Conservation (phyloP, 202 grass and related monocot species). For the Setaria italica region DNA sequence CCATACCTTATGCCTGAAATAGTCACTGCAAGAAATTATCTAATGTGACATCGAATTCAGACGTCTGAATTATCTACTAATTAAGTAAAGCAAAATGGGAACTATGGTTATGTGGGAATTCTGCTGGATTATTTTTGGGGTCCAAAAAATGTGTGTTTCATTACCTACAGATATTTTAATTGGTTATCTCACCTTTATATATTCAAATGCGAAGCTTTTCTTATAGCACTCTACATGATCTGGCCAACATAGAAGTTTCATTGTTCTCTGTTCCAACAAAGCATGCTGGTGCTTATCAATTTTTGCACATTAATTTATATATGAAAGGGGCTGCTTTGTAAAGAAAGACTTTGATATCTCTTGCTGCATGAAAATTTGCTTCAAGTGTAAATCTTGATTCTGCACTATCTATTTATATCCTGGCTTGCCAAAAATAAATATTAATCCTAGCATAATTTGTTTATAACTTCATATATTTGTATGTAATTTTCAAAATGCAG, state of each 20-base stretch:
- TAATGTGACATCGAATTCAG: neutral
- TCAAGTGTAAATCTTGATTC: conserved; percentile 12
- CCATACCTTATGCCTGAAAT: neutral
- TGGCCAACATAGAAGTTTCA: too few species aligned
- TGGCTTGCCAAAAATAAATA: neutral
- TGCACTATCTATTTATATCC: neutral
- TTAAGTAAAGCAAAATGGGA: conserved; percentile 9
- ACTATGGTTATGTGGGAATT: conserved; percentile 7
- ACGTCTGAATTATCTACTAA: neutral
- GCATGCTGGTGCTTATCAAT: neutral
- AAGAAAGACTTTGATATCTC: conserved; percentile 11
- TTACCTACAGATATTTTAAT: conserved; percentile 21
- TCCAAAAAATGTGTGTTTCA: neutral
- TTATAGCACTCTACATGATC: neutral
- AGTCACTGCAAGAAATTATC: conserved; percentile 22
- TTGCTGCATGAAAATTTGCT: neutral
- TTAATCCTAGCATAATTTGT: conserved; percentile 19
- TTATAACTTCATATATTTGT: conserved; percentile 23
- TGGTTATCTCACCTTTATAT: neutral
- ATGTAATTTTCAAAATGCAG: conserved; percentile 57
- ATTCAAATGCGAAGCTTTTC: neutral
- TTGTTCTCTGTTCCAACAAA: neutral
- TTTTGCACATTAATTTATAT: neutral
- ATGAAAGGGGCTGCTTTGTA: neutral
- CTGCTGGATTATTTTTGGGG: conserved; percentile 3